These are phyloP conservation scores for Panus rudis DNA, from an alignment of 768 basidiomycete genomes.

Conservation along the genomic window DNA sequence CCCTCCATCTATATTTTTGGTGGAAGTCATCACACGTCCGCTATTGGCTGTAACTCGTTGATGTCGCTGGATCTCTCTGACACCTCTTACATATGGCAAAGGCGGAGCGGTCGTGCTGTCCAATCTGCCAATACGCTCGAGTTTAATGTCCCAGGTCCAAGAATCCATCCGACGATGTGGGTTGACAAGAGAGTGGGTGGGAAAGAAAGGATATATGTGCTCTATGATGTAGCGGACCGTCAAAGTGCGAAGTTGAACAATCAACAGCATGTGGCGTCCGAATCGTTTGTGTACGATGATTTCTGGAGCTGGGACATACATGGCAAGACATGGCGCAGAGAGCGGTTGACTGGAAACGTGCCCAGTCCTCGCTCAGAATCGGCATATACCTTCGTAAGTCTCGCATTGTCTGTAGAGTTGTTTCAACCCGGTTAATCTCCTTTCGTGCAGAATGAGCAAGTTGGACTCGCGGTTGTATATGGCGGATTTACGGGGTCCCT, in stretches of 20 bases:
- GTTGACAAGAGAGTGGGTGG: too few species aligned
- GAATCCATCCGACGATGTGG: constrained; percentile 31
- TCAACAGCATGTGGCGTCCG: constrained; percentile 17
- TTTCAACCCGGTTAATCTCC: too few species aligned
- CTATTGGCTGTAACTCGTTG: constrained; percentile 1
- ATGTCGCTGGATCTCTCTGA: constrained; percentile 4
- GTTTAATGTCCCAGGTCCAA: constrained; percentile 28
- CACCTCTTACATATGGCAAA: background rate
- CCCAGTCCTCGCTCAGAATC: constrained; percentile 26
- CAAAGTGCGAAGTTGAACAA: constrained; percentile 15
- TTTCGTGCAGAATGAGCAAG: constrained; percentile 23
- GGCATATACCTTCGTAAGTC: too few species aligned
- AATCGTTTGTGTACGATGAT: constrained; percentile 21
- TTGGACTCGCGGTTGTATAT: constrained; percentile 29
- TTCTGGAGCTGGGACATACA: constrained; percentile 28
- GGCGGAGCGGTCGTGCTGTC: constrained; percentile 22
- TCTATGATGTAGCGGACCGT: constrained; percentile 28
- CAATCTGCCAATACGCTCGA: constrained; percentile 24
- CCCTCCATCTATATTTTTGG: constrained; percentile 29
- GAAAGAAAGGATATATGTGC: constrained; percentile 22
- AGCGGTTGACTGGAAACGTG: constrained; percentile 24
- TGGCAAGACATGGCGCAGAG: constrained; percentile 21
- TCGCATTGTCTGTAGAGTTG: too few species aligned
- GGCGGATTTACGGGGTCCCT: constrained; percentile 33
- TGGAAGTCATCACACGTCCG: background rate